These are phyloP conservation scores for Epithele typhae DNA, from an alignment of 768 basidiomycete genomes.

Conservation along the genomic window DNA sequence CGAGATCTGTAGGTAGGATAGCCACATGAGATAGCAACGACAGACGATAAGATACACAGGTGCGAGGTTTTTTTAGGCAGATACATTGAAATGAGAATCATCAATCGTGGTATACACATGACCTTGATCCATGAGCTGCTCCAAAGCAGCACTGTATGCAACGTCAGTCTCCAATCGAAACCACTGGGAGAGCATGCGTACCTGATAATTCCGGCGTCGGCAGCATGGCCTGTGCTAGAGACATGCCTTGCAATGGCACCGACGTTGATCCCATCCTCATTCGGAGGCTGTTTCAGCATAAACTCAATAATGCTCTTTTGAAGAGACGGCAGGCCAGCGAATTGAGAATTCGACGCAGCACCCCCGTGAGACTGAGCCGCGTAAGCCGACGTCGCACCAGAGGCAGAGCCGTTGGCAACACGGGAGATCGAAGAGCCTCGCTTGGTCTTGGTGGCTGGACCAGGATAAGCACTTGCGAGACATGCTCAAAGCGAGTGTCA, in stretches of 20 bases:
- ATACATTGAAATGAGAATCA: constrained; percentile 71
- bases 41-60: neutral
- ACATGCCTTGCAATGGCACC: constrained; percentile 65
- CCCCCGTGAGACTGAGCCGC: constrained; percentile 23
- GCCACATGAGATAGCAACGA: neutral
- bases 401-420: too few species aligned
- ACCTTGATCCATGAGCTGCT: constrained; percentile 76
- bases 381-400: constrained; percentile 35
- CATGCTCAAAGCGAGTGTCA: too few species aligned
- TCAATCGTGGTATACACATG: constrained; percentile 76
- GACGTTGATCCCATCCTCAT: constrained; percentile 70
- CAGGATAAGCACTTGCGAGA: too few species aligned
- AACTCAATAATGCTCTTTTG: constrained; percentile 66
- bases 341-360: constrained; percentile 35
- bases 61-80: constrained; percentile 20
- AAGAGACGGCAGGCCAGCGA: constrained; percentile 50
- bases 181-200: constrained; percentile 21
- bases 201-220: constrained; percentile 62
- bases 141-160: constrained; percentile 59
- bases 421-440: constrained; percentile 12
- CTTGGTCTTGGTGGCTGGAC: constrained; percentile 20
- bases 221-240: constrained; percentile 26
- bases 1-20: neutral
- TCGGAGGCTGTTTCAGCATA: constrained; percentile 43
- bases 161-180: neutral